A percentile compares a stretch with the other conserved stretches of the same genome.
phyloP scores from a whole-genome alignment of 208 protist species.

The Leishmania turanica region DNA sequence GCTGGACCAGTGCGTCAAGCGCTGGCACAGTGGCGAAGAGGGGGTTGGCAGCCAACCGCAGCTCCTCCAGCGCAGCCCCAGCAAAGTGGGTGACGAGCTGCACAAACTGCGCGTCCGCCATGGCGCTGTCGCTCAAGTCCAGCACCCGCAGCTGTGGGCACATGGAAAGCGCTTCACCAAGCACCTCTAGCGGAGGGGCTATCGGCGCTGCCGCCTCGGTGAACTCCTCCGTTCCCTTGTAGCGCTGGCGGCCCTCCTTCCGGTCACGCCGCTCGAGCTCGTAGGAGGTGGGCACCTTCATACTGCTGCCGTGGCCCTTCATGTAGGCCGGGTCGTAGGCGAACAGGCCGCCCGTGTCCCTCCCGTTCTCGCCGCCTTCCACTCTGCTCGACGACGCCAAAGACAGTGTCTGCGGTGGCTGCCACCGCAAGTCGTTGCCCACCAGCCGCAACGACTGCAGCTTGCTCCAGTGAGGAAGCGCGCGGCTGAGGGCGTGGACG shows the following conservation, averaged over 20 bases:
- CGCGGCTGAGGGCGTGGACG: constrained; percentile 34
- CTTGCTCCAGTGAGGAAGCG: constrained; percentile 28
- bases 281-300: constrained; percentile 73
- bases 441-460: constrained; percentile 57
- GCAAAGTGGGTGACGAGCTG: constrained; percentile 28
- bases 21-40: constrained; percentile 44
- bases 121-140: constrained; percentile 55
- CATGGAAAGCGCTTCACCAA: constrained; percentile 61
- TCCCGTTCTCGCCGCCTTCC: background rate
- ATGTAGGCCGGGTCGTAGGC: constrained; percentile 69
- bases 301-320: constrained; percentile 31
- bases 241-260: constrained; percentile 54
- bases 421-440: constrained; percentile 64
- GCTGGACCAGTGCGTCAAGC: constrained; percentile 44
- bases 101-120: constrained; percentile 41
- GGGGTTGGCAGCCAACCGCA: constrained; percentile 66
- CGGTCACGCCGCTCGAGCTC: constrained; percentile 78
- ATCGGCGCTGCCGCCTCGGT: background rate
- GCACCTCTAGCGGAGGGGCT: constrained; percentile 23
- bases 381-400: background rate
- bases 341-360: constrained; percentile 46
- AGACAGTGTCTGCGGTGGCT: background rate
- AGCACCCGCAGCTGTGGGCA: constrained; percentile 49
- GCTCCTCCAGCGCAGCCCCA: constrained; percentile 38
- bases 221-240: constrained; percentile 46